phyloP scores from a whole-genome alignment of 345 rosid genomes.

The Brassica carinata region DNA sequence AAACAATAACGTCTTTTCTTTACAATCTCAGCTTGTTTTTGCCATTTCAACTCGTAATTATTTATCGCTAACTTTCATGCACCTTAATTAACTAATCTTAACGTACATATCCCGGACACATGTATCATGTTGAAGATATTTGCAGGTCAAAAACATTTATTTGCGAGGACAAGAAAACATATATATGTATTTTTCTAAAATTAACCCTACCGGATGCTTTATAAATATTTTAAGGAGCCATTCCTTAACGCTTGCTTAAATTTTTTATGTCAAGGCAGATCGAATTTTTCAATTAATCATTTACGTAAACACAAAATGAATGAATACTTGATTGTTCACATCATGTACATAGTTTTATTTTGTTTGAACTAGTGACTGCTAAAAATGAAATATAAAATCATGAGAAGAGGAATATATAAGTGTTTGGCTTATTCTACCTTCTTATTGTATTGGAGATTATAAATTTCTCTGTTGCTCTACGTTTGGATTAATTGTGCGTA shows the following conservation, averaged over 20 bases:
- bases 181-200: not conserved
- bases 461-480: not conserved
- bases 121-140: not conserved
- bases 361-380: not conserved
- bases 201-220: not conserved
- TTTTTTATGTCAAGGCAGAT: not conserved
- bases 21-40: conserved; percentile 26
- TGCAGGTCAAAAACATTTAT: not conserved
- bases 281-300: not conserved
- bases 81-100: conserved; percentile 34
- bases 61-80: conserved; percentile 40
- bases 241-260: not conserved
- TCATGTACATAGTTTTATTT: not conserved
- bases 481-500: not conserved
- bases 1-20: conserved; percentile 23
- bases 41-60: conserved; percentile 21
- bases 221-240: not conserved
- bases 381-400: not conserved
- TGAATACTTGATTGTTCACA: not conserved
- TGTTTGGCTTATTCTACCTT: not conserved
- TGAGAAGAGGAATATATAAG: not conserved
- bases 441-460: not conserved
- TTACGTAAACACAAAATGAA: not conserved
- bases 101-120: conserved; percentile 13
- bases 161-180: not conserved